Base-by-base conservation (phyloP, 2,329 filamentous ascomycete genomes). In the Penicillium freii region DNA sequence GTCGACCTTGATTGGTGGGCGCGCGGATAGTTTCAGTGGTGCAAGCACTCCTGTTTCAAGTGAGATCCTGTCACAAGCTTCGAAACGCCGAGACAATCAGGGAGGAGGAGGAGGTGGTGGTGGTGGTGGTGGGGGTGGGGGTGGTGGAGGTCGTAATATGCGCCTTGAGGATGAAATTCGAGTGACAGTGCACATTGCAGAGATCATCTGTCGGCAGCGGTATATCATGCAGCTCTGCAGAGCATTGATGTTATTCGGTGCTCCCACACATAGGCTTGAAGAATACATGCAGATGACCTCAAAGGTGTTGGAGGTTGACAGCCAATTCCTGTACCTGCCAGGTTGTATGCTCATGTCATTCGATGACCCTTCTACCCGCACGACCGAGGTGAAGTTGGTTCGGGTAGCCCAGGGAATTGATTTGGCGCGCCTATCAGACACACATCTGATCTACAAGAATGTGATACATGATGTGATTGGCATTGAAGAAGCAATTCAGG, bases 251-350 rank as follows among this genome's bases (percentile, higher is more conserved):
- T 80, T 85, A 68, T 96, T 90, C 62, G 92, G 92, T n/a, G 92
- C 92, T 0, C 92, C 92, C 1, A 95, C 92, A 0, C 92, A 97
- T 76, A 86, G 92, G 23, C 80, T 96, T 17, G 92, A 96, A 75
- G 78, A 96, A 70, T 96, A 95, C 73, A 87, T 96, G 84, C 87
- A 84, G 62, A 95, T 92, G 89, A 91, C 90, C 5, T 87, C 92
- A 1, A 84, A 90, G 19, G 89, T 94, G 1, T 82, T 96, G 33
- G 90, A 92, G 73, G 92, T 96, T 25, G 89, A 96, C 63, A 88
- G 88, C 10, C 91, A 96, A 68, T 96, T 94, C 66, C 77, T 96
- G 15, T 96, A 96, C 71, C 84, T 96, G 27, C 95, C 70, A 89
- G 90, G 65, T 4, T 67, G 65, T 42, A 67, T 67, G 65, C 57